phyloP scores from a whole-genome alignment of 2,329 filamentous ascomycete genomes.

The Sarocladium brachiariae region DNA sequence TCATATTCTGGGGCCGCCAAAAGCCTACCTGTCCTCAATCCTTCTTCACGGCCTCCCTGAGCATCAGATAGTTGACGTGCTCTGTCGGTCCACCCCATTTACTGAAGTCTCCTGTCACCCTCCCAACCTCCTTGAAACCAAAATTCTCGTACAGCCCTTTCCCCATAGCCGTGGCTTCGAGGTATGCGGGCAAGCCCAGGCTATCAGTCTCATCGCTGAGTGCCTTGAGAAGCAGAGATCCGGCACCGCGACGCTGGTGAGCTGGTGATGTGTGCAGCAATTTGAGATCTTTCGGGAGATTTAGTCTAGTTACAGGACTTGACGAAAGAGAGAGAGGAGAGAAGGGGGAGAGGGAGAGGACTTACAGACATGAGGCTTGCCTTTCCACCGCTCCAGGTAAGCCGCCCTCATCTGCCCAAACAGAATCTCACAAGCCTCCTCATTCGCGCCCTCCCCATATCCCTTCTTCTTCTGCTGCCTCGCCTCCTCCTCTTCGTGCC shows the following conservation, averaged over 20 bases:
- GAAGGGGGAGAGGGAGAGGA: constrained; percentile 7
- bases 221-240: constrained; percentile 21
- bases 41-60: constrained; percentile 13
- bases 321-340: too few species aligned
- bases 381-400: constrained; percentile 23
- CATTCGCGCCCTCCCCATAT: constrained; percentile 24
- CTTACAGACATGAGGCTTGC: constrained; percentile 29
- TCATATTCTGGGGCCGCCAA: too few species aligned
- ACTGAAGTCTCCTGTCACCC: constrained; percentile 19
- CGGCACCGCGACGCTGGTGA: constrained; percentile 20
- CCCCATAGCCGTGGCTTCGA: constrained; percentile 29
- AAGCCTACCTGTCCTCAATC: too few species aligned
- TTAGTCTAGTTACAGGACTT: not conserved
- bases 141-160: constrained; percentile 27
- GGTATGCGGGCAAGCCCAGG: constrained; percentile 27
- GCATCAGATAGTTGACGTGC: constrained; percentile 18
- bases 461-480: constrained; percentile 17
- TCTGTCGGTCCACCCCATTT: constrained; percentile 22
- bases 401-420: constrained; percentile 24
- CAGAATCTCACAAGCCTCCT: constrained; percentile 26
- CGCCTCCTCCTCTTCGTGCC: constrained; percentile 17
- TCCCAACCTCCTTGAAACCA: constrained; percentile 26
- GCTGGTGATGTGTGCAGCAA: constrained; percentile 30
- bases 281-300: constrained; percentile 24
- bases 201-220: constrained; percentile 28